Conservation (phyloP, 352 stramenopile species). For the Discostella stelligera region DNA sequence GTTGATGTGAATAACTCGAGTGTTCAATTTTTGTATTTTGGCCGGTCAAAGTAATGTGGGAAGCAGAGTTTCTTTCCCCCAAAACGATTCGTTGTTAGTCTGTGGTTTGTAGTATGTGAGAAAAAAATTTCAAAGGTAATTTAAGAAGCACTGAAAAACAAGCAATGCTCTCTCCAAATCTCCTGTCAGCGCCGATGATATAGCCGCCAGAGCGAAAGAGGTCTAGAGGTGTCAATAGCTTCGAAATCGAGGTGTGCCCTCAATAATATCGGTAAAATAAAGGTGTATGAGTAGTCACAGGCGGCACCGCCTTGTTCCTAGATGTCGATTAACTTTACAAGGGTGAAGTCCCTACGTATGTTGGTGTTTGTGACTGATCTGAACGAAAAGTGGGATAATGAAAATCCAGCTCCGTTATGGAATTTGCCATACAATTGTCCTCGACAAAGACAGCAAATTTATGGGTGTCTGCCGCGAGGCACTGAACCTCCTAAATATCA, state of each 20-base stretch:
- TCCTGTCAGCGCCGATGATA: background rate
- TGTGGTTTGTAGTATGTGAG: background rate
- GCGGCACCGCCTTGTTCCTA: slow-evolving; percentile 6
- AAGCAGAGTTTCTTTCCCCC: background rate
- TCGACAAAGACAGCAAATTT: slow-evolving; percentile 27
- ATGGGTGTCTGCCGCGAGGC: slow-evolving; percentile 4
- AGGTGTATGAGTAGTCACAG: background rate
- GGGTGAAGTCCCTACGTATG: background rate
- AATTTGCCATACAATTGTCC: slow-evolving; percentile 17
- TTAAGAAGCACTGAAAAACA: slow-evolving; percentile 2
- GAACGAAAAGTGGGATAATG: slow-evolving; percentile 6
- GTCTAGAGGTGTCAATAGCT: background rate
- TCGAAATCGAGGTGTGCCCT: slow-evolving; percentile 3
- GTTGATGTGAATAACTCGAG: background rate
- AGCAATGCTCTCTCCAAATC: slow-evolving; percentile 2
- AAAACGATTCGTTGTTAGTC: no score
- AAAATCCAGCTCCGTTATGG: slow-evolving; percentile 4
- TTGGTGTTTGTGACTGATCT: slow-evolving; percentile 5
- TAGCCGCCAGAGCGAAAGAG: background rate
- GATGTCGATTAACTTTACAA: background rate
- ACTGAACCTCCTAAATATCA: slow-evolving; percentile 13
- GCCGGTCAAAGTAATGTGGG: background rate
- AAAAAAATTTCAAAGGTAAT: slow-evolving; percentile 6
- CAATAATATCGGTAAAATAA: background rate
- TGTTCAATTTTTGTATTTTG: background rate